Evolutionary conservation across 257 asterid genomes (phyloP), one percentile per base, ranked within the genome.

Genomic region (Capsicum pubescens): DNA sequence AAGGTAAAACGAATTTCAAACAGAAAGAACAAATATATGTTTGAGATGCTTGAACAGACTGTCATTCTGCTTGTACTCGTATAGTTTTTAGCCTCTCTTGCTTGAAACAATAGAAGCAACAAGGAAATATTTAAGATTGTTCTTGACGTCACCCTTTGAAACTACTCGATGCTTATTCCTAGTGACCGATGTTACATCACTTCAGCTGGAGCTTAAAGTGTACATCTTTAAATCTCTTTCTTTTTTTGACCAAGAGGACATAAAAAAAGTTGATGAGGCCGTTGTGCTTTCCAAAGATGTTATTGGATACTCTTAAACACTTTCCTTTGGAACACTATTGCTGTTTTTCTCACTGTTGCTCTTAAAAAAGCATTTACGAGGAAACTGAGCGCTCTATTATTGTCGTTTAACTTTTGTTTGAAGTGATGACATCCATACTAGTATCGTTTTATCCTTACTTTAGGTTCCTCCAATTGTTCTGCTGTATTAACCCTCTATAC

Each of bases 141-240:
- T 48, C 91, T 87, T 88, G 84, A 94, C 90, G 10, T 16, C 63
- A 57, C 16, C 21, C 63, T 57, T 57, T 57, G 48, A 44, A 44
- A 44, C 6, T 4, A 4, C 8, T 9, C 11, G 63, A 44, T 87
- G 89, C 84, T 91, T 86, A 69, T 91, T 91, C 83, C 98, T 90
- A 68, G 92, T 93, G 88, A 91, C 97, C 4, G 54, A 52, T 2
- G 9, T 89, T 48, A 87, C 81, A 26, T 57, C 21, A 57, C 16
- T 15, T 61, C 85, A n/a, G 54, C 54, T 48, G 54, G 54, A 48
- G 54, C 9, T 48, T 48, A 48, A 55, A 13, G 48, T 44, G 88
- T 86, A 94, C 63, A 78, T 94, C 93, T 87, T 94, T 94, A 13
- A 94, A 94, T 46, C 81, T 92, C 86, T 55, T 79, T 93, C 17